Base-by-base conservation (phyloP, 768 basidiomycete genomes). In the Cystobasidium onofrii region DNA sequence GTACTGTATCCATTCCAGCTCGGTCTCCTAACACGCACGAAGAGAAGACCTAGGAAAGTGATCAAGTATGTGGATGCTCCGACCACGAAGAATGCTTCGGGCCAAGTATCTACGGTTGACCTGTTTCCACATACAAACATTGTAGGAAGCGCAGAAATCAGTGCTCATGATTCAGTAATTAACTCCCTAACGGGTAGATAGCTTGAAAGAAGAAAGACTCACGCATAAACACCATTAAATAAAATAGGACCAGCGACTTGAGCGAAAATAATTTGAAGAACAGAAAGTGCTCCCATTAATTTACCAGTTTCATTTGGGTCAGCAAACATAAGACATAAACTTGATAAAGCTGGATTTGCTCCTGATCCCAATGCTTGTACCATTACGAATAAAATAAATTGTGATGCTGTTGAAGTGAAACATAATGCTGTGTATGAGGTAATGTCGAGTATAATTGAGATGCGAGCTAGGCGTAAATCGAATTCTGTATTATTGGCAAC, bases 281-380 rank as follows among this genome's bases (percentile, higher is more conserved):
- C 78, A 0, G 63, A 33, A 0, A 78, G 41, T 2, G 29, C 33
- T 1, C 78, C 79, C 43, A 78, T 76, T 17, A 80, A 60, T 15
- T 36, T 44, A 1, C 78, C 78, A 0, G 76, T 57, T 50, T 80
- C 78, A 27, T 74, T 75, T 0, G 78, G 77, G 20, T 74, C 57
- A 57, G 76, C 74, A 61, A 77, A 78, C 31, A 75, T 76, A 13
- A 78, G 62, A 9, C 76, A 77, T 64, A 79, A 74, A 20, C 77
- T 77, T 55, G 77, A 77, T 25, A 78, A 25, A 0, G 79, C 77
- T 23, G 67, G 44, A 25, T 61, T 36, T 20, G 77, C 76, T 39
- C 78, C 79, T 12, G 44, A 44, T 1, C 74, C 78, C 23, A 78
- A 72, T 0, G 75, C 67, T 34, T 76, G 73, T 34, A 77, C 17